Percentiles rank a stretch among this genome's conserved stretches.
These are phyloP conservation scores for Cordyceps farinosa DNA, from an alignment of 2,329 filamentous ascomycete genomes.

Conservation along the genomic window DNA sequence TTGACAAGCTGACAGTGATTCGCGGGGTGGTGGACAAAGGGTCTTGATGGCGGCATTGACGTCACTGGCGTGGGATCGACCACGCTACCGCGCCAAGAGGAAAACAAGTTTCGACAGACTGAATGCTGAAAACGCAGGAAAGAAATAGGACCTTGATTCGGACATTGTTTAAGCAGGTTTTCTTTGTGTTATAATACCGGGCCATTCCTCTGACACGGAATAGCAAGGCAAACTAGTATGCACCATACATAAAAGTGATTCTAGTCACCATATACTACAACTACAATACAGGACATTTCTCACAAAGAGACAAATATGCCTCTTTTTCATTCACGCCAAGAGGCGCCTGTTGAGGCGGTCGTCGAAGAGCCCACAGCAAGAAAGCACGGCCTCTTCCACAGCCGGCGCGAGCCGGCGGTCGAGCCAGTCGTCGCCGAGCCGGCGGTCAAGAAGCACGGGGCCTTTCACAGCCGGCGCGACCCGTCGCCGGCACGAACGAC, in stretches of 20 bases:
- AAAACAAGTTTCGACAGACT: slow-evolving; percentile 4
- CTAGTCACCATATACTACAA: not conserved
- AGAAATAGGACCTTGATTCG: not conserved
- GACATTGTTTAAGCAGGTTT: not conserved
- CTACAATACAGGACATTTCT: not conserved
- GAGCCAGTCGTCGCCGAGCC: slow-evolving; percentile 34
- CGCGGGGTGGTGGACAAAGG: not conserved
- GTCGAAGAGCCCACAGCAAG: slow-evolving; percentile 30
- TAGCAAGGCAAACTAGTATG: not conserved
- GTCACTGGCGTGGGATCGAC: slow-evolving; percentile 22
- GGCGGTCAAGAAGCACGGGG: slow-evolving; percentile 32
- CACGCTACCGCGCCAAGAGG: not conserved
- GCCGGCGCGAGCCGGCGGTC: slow-evolving; percentile 29
- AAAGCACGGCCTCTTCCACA: slow-evolving; percentile 38
- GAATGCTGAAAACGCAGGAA: not conserved
- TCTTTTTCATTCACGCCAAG: slow-evolving; percentile 30
- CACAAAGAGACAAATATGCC: slow-evolving; percentile 24
- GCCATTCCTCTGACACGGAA: not conserved
- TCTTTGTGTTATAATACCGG: not conserved
- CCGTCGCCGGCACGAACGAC: slow-evolving; percentile 28
- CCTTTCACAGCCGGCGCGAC: slow-evolving; percentile 35
- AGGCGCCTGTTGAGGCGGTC: slow-evolving; percentile 32
- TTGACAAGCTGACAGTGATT: not conserved
- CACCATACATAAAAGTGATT: not conserved
- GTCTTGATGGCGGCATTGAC: slow-evolving; percentile 18